Conservation (phyloP, 2,329 filamentous ascomycete genomes). For the Hypoxylon sp. region DNA sequence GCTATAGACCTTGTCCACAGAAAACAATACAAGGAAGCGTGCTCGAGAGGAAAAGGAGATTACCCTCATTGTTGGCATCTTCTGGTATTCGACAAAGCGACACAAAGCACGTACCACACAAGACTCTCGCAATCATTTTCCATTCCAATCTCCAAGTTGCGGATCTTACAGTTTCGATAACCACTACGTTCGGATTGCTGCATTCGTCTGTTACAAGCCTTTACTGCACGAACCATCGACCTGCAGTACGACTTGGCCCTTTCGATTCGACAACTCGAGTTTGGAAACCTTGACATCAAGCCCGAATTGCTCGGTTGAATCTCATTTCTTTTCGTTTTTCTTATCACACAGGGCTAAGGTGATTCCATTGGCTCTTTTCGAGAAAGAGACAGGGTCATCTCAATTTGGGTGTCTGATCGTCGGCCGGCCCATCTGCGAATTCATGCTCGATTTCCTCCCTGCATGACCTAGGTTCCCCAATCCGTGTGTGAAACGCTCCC, state of each 20-base stretch:
- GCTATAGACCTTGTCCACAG: slow-evolving; percentile 1
- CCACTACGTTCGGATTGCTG: slow-evolving; percentile 40
- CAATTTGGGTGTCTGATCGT: slow-evolving; percentile 41
- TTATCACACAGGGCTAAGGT: slow-evolving; percentile 1
- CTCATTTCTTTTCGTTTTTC: slow-evolving; percentile 27
- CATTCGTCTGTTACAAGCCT: slow-evolving; percentile 43
- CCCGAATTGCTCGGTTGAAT: background rate
- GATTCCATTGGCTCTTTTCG: slow-evolving; percentile 24
- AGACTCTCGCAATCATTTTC: slow-evolving; percentile 25
- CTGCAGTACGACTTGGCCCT: slow-evolving; percentile 25
- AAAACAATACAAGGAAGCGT: slow-evolving; percentile 4
- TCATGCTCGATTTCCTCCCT: slow-evolving; percentile 34
- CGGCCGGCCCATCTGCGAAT: slow-evolving; percentile 34
- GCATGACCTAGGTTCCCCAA: slow-evolving; percentile 31
- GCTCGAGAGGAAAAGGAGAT: background rate
- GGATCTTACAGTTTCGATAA: slow-evolving; percentile 25
- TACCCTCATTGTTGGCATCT: slow-evolving; percentile 9
- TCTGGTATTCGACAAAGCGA: slow-evolving; percentile 21
- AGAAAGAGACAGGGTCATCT: slow-evolving; percentile 29
- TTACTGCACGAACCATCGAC: slow-evolving; percentile 42
- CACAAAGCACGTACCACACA: slow-evolving; percentile 20
- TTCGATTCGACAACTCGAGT: slow-evolving; percentile 4
- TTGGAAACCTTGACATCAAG: slow-evolving; percentile 14
- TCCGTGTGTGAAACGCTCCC: slow-evolving; percentile 43
- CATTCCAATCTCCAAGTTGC: slow-evolving; percentile 29